A percentile compares a stretch with the other conserved stretches of the same genome.
Conservation (phyloP, 805 yeast genomes). For the Barnettozyma vustinii region DNA sequence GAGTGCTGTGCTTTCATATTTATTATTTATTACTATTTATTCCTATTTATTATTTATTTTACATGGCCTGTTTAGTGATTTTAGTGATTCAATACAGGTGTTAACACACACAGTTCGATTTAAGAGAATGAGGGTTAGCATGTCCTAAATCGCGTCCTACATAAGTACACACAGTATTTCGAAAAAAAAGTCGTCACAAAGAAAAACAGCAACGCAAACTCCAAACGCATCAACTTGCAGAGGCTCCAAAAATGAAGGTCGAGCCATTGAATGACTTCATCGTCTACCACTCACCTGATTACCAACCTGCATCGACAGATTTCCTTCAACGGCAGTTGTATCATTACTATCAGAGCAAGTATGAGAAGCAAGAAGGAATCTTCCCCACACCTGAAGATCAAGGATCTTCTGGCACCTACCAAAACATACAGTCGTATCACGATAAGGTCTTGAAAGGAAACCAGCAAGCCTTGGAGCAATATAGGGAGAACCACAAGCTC, state of each 20-base stretch:
- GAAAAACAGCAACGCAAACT: background rate
- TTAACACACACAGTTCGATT: background rate
- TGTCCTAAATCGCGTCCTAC: too few relatives aligned
- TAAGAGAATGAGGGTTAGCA: too few relatives aligned
- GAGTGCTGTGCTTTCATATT: constrained; percentile 4
- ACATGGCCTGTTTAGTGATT: background rate
- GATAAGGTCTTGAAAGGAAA: background rate
- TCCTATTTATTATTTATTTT: background rate
- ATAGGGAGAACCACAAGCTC: constrained; percentile 6
- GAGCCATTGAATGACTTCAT: constrained; percentile 1
- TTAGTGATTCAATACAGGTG: background rate
- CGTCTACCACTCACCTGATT: background rate
- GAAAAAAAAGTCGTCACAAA: too few relatives aligned
- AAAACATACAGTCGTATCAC: background rate
- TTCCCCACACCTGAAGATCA: background rate
- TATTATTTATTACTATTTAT: constrained; percentile 5
- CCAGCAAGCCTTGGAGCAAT: background rate
- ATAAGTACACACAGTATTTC: too few relatives aligned
- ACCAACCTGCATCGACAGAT: background rate
- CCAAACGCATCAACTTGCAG: background rate
- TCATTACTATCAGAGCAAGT: constrained; percentile 2
- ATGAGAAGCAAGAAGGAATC: constrained; percentile 5
- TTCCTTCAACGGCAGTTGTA: background rate
- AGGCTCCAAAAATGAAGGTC: background rate
- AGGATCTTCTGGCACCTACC: background rate